Conservation (phyloP, 1,139 yeast genomes). For the Nadsonia commutata region DNA sequence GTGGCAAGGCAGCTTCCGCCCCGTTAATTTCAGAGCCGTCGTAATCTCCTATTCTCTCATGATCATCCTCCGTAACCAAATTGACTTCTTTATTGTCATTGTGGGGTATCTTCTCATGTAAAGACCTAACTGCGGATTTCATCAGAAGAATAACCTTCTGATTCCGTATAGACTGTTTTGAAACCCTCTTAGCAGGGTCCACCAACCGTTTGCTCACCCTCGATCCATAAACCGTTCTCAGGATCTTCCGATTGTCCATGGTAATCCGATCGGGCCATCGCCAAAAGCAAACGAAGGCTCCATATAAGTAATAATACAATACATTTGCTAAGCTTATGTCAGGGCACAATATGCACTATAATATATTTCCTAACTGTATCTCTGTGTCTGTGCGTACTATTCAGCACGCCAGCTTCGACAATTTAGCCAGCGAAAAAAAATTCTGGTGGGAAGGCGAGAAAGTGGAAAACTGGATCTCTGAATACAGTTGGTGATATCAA, state of each 20-base stretch:
- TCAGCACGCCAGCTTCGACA: background rate
- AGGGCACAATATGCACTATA: too few relatives aligned
- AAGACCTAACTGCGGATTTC: too few relatives aligned
- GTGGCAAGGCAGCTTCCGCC: too few relatives aligned
- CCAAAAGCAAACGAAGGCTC: too few relatives aligned
- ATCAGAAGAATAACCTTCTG: background rate
- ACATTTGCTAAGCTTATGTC: too few relatives aligned
- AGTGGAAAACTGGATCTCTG: background rate
- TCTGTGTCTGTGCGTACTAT: background rate
- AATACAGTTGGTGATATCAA: too few relatives aligned
- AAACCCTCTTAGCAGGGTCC: background rate
- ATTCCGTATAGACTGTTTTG: background rate
- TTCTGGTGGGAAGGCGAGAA: background rate
- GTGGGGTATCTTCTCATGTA: background rate
- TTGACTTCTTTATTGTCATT: background rate
- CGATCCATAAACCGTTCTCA: background rate
- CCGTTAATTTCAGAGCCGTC: too few relatives aligned
- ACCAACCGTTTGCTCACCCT: background rate
- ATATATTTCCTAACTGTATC: background rate
- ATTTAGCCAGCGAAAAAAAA: background rate
- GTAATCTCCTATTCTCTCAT: too few relatives aligned
- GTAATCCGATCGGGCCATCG: too few relatives aligned
- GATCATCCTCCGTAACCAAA: background rate
- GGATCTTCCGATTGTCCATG: background rate
- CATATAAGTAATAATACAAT: too few relatives aligned